Evolutionary conservation across 2,329 filamentous ascomycete species (phyloP), one percentile per base, ranked within the genome.

Genomic region (Beauveria sp.): DNA sequence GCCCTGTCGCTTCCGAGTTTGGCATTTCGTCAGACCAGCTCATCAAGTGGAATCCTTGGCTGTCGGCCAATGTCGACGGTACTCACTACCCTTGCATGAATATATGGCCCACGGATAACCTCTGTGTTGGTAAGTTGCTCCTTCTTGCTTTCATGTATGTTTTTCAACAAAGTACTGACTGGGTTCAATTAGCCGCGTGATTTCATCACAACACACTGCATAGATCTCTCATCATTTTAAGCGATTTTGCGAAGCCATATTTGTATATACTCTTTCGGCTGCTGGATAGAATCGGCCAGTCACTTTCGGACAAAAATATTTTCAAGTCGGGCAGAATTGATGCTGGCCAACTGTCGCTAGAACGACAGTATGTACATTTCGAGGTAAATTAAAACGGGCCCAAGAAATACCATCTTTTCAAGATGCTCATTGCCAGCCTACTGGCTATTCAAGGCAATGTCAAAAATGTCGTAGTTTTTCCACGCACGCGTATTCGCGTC

Each of bases 381-480:
- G 22, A 50, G 3, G 8, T 28, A n/a, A 30, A 50, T n/a, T 8
- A 9, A 30, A 24, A 37, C 34, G 34, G 34, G 34, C 34, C 34
- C 34, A 37, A 7, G 8, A 50, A 3, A 50, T 9, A 28, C 26
- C n/a, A 20, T 2, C 16, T 22, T 46, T 26, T 12, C 22, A n/a
- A 9, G 12, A 7, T 51, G 26, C 26, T 3, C 16, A 7, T 6
- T 10, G 20, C 8, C 2, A n/a, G 10, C 24, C 50, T 30, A 60
- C 48, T 60, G 57, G 18, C 40, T 60, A 60, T 77, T 77, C 10
- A 77, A 64, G 7, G 67, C 67, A 48, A 76, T 62, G 62, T 76
- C 72, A 66, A 76, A 75, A 26, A 72, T 65, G 62, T 76, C 72
- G 64, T 71, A 76, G 55, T 76, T 76, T 55, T 69, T 70, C 74